Base-by-base conservation (phyloP, 2,329 filamentous ascomycete genomes). In the Niveomyces coronatus region DNA sequence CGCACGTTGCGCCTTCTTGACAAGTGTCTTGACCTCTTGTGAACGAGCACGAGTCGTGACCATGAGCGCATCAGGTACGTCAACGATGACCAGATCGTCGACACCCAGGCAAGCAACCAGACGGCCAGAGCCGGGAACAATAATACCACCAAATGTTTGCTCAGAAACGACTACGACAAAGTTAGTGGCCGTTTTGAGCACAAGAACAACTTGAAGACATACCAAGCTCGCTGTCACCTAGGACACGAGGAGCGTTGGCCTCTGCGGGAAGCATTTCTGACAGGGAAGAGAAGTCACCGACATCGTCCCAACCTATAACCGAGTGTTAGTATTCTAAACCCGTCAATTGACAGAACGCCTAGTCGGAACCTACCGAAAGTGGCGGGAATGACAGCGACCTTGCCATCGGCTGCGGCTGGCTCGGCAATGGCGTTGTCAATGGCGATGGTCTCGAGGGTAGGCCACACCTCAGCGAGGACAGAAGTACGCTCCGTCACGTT, bases 341-440 rank as follows among this genome's bases (percentile, higher is more conserved):
- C n/a, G n/a, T n/a, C n/a, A n/a, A n/a, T n/a, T n/a, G n/a, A n/a
- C n/a, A n/a, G 28, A 8, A 9, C 8, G 28, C 9, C 19, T 31
- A 8, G n/a, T 31, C 19, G 15, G 5, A 18, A 28, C 32, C 32
- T 29, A 49, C 48, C 49, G 28, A 51, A 51, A 6, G 49, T 51
- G 22, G 49, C 48, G 7, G 49, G 49, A 34, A 51, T 50, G 3
- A 51, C 49, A 4, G 49, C 49, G 33, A 51, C 49, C 35, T 46
- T 50, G 39, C 49, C 49, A 22, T 50, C 43, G 6, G 49, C 47
- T 32, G 49, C 49, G 10, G 49, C 49, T 17, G 49, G 49, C 38
- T 51, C 49, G n/a, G 49, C 49, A 44, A 51, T 48, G 13, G 49
- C 49, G 17, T 51, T 49, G 24, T 51, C 49, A 31, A 51, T 51